phyloP scores from a whole-genome alignment of 192 early-diverging fungal species.

The Spinellus fusiger region DNA sequence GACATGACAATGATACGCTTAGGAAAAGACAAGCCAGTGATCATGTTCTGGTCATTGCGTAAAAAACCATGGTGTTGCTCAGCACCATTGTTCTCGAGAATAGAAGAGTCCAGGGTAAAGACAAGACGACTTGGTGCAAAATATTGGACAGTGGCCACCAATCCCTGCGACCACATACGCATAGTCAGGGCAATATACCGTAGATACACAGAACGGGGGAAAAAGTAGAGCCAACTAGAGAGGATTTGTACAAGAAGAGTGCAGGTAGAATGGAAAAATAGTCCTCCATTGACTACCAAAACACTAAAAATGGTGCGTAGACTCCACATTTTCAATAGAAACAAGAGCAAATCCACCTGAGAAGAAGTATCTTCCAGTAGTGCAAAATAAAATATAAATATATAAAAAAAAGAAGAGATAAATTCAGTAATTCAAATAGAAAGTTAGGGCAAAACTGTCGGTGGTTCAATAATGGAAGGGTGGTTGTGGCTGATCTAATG shows the following conservation, averaged over 20 bases:
- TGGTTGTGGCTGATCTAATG: too few species aligned
- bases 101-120: slow-evolving; percentile 35
- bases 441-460: too few species aligned
- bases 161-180: slow-evolving; percentile 27
- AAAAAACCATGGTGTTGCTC: slow-evolving; percentile 8
- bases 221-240: not conserved
- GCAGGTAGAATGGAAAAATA: slow-evolving; percentile 25
- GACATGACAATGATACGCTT: slow-evolving; percentile 41
- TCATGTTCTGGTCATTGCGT: slow-evolving; percentile 17
- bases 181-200: slow-evolving; percentile 13
- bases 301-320: slow-evolving; percentile 3
- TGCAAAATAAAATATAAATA: too few species aligned
- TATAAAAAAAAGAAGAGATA: too few species aligned
- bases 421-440: too few species aligned
- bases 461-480: too few species aligned
- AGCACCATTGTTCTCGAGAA: slow-evolving; percentile 2
- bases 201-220: not conserved
- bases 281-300: slow-evolving; percentile 12
- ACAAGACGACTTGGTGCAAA: slow-evolving; percentile 47
- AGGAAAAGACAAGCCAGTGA: slow-evolving; percentile 38
- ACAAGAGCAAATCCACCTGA: too few species aligned
- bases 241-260: slow-evolving; percentile 15
- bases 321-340: too few species aligned
- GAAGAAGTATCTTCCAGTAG: too few species aligned
- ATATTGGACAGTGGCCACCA: slow-evolving; percentile 44